phyloP scores from a whole-genome alignment of 225 moss, liverwort and hornwort genomes.

The Bryoerythrophyllum caledonicum region DNA sequence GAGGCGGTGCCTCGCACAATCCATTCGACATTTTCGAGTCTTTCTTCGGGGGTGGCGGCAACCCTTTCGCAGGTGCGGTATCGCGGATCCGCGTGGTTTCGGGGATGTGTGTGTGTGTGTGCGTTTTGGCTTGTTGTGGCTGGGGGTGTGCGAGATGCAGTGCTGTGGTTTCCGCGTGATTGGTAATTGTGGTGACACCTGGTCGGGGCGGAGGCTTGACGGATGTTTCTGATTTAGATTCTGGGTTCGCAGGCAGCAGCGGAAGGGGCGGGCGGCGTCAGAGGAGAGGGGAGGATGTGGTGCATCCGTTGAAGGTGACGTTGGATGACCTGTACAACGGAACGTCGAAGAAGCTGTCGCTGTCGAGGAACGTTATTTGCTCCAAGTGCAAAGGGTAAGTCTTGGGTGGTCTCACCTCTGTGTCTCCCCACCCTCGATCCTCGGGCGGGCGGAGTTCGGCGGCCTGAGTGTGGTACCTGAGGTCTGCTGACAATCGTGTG shows the following conservation, averaged over 20 bases:
- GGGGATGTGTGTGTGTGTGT: background rate
- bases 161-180: background rate
- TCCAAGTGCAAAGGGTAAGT: slow-evolving; percentile 91
- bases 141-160: background rate
- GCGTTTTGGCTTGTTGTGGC: background rate
- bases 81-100: background rate
- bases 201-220: background rate
- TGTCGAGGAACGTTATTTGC: slow-evolving; percentile 85
- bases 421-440: background rate
- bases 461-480: no score
- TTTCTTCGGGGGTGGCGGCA: slow-evolving; percentile 54
- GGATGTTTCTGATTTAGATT: slow-evolving; percentile 9
- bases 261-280: slow-evolving; percentile 75
- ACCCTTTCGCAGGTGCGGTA: slow-evolving; percentile 61
- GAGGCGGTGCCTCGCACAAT: slow-evolving; percentile 63
- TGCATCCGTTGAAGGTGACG: slow-evolving; percentile 88
- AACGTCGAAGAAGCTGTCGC: slow-evolving; percentile 86
- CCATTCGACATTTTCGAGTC: slow-evolving; percentile 69
- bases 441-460: background rate
- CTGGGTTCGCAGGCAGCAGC: slow-evolving; percentile 43
- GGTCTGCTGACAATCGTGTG: no score
- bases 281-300: slow-evolving; percentile 87
- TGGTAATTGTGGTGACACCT: background rate
- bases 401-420: background rate
- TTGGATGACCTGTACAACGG: slow-evolving; percentile 93